phyloP scores from a whole-genome alignment of 164 flowering plant genomes.

The Saururus chinensis region DNA sequence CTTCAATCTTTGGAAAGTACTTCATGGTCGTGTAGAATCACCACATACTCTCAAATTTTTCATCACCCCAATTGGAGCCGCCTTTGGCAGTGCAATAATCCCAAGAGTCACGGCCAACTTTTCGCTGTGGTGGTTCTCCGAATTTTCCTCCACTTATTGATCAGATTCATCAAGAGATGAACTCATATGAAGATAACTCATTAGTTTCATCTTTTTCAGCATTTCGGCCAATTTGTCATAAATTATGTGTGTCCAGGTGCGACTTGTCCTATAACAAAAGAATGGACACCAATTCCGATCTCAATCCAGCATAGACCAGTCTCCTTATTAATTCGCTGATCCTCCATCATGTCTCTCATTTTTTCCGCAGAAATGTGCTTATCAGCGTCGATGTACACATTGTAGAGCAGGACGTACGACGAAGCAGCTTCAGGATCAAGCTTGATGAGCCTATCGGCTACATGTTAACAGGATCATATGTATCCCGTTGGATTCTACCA shows the following conservation, averaged over 20 bases:
- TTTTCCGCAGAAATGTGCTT: slow-evolving; percentile 17
- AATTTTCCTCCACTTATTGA: slow-evolving; percentile 9
- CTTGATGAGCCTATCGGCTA: slow-evolving; percentile 40
- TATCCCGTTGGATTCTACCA: slow-evolving; percentile 45
- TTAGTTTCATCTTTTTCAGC: slow-evolving; percentile 22
- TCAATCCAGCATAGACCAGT: slow-evolving; percentile 63
- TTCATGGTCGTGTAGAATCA: no score
- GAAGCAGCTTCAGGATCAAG: slow-evolving; percentile 58
- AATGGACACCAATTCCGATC: no score
- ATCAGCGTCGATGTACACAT: slow-evolving; percentile 38
- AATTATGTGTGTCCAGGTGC: slow-evolving; percentile 22
- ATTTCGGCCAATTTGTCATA: slow-evolving; percentile 29
- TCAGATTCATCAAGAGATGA: slow-evolving; percentile 3
- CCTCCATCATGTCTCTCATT: slow-evolving; percentile 40
- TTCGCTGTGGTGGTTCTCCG: slow-evolving; percentile 37
- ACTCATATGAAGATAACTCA: slow-evolving; percentile 14
- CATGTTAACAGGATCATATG: slow-evolving; percentile 21
- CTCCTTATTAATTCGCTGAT: slow-evolving; percentile 45
- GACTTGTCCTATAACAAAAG: slow-evolving; percentile 33
- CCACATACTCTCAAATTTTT: no score
- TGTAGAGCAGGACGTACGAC: slow-evolving; percentile 50
- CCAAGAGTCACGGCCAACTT: slow-evolving; percentile 46
- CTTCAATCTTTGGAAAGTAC: slow-evolving; percentile 27
- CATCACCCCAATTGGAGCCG: slow-evolving; percentile 39
- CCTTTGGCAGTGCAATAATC: slow-evolving; percentile 25